Conservation (phyloP, 345 rosid genomes). For the Populus euphratica region DNA sequence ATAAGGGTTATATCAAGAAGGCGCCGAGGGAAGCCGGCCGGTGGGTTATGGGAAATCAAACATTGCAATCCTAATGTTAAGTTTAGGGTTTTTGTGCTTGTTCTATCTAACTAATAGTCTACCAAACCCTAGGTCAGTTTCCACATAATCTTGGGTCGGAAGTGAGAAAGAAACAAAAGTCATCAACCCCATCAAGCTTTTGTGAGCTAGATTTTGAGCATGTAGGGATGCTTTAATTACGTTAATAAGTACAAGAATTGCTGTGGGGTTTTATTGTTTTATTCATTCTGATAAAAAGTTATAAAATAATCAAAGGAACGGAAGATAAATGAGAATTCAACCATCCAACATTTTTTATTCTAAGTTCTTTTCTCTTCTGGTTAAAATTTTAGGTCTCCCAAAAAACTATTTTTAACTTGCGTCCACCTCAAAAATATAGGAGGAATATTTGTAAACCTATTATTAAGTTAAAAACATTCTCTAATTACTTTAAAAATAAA, state of each 20-base stretch:
- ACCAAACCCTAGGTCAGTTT: background rate
- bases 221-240: conserved; percentile 7
- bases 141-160: background rate
- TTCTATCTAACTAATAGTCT: background rate
- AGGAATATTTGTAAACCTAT: no score
- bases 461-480: no score
- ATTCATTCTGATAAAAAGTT: background rate
- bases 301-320: background rate
- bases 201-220: conserved; percentile 9
- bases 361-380: no score
- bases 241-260: background rate
- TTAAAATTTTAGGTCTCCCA: no score
- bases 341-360: background rate
- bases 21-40: background rate
- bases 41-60: background rate
- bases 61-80: background rate
- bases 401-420: no score
- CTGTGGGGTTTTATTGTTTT: background rate
- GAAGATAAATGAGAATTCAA: background rate
- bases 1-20: no score
- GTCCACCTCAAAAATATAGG: no score
- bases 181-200: background rate
- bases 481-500: no score
- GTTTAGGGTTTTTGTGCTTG: background rate
- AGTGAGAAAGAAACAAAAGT: background rate